These are phyloP conservation scores for Boletus semigastroideus DNA, from an alignment of 1,284 basidiomycete genomes.

Conservation along the genomic window DNA sequence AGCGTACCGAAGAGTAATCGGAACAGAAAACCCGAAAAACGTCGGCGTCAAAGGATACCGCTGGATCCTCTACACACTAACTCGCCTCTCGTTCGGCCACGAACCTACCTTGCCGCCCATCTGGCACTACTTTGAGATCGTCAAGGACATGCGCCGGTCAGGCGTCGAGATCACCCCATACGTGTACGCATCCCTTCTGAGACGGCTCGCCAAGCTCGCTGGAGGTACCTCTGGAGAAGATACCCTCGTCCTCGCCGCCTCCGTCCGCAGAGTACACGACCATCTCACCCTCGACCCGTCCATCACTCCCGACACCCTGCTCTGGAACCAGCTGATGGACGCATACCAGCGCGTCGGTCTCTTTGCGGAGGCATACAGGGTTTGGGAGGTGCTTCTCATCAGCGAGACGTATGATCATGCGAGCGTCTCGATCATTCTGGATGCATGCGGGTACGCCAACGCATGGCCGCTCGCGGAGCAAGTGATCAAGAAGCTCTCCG, in stretches of 20 bases:
- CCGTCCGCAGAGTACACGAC: constrained; percentile 74
- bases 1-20: constrained; percentile 51
- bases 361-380: constrained; percentile 67
- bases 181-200: constrained; percentile 75
- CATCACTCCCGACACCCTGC: constrained; percentile 68
- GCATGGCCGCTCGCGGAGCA: constrained; percentile 50
- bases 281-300: constrained; percentile 76
- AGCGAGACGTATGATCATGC: constrained; percentile 57
- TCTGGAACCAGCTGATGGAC: constrained; percentile 91
- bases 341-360: constrained; percentile 80
- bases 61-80: constrained; percentile 63
- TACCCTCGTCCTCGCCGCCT: constrained; percentile 40
- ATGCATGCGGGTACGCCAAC: constrained; percentile 72
- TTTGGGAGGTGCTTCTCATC: constrained; percentile 80
- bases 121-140: constrained; percentile 72
- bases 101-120: constrained; percentile 50
- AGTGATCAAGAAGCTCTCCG: constrained; percentile 53
- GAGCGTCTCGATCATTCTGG: constrained; percentile 81
- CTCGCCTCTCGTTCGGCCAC: constrained; percentile 49
- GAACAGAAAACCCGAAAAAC: constrained; percentile 35
- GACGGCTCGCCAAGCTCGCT: constrained; percentile 49
- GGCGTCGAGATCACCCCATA: constrained; percentile 57
- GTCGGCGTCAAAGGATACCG: constrained; percentile 60
- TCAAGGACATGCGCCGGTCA: constrained; percentile 78
- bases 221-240: constrained; percentile 30